Evolutionary conservation across 805 yeast genomes (phyloP).

Genomic region (Nakazawaea peltata): DNA sequence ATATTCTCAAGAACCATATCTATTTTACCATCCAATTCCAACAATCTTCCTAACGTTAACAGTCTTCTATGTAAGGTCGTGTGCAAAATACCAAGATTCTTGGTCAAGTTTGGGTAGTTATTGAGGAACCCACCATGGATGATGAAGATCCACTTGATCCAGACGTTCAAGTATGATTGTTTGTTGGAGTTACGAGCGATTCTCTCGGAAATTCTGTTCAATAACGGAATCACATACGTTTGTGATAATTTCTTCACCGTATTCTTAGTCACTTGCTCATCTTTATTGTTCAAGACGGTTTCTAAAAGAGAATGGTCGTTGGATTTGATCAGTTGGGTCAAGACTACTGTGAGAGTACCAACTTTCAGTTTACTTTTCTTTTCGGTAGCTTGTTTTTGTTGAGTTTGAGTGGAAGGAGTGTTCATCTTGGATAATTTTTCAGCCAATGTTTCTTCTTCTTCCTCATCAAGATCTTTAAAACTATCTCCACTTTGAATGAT

Average conservation of each 20-base stretch:
- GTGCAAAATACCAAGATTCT: constrained; percentile 35
- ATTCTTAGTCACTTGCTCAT: constrained; percentile 38
- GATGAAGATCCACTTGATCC: constrained; percentile 51
- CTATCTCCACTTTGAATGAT: constrained; percentile 59
- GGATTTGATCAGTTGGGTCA: constrained; percentile 81
- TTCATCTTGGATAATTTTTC: constrained; percentile 35
- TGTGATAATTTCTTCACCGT: constrained; percentile 43
- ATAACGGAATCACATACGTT: constrained; percentile 37
- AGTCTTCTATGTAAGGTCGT: constrained; percentile 41
- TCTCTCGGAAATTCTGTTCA: constrained; percentile 45
- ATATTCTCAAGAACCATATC: constrained; percentile 36
- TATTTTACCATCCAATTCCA: constrained; percentile 44
- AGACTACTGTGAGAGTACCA: constrained; percentile 76
- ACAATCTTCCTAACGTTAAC: constrained; percentile 36
- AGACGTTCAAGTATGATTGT: constrained; percentile 40
- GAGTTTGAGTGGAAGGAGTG: constrained; percentile 14
- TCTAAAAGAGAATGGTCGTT: constrained; percentile 84
- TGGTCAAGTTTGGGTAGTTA: constrained; percentile 34
- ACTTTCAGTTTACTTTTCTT: constrained; percentile 43
- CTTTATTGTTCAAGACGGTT: constrained; percentile 59
- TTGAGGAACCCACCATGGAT: constrained; percentile 46
- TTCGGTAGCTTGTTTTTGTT: constrained; percentile 14
- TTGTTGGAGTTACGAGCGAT: constrained; percentile 42
- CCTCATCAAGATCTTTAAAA: constrained; percentile 42
- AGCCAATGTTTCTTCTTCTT: constrained; percentile 41